Conservation (phyloP, 2,329 filamentous ascomycete species). For the Boeremia exigua region DNA sequence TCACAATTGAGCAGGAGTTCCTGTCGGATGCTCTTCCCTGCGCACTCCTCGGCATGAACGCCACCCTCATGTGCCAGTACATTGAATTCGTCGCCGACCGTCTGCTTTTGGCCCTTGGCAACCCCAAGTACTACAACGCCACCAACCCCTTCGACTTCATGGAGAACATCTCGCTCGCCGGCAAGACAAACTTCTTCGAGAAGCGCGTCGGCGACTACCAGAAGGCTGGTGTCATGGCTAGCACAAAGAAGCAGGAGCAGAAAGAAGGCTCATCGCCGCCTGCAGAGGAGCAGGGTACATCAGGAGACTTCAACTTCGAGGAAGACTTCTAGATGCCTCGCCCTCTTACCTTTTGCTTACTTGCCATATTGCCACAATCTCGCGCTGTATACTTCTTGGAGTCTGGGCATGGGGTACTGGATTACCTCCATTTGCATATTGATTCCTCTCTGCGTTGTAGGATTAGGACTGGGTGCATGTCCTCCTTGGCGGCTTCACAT, state of each 20-base stretch:
- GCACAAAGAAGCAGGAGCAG: constrained; percentile 74
- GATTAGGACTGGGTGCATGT: constrained; percentile 29
- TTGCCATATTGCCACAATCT: constrained; percentile 28
- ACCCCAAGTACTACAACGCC: constrained; percentile 90
- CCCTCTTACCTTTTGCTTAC: constrained; percentile 19
- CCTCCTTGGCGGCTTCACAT: neutral
- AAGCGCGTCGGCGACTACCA: constrained; percentile 99
- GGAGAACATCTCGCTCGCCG: constrained; percentile 98
- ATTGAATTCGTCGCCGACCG: constrained; percentile 99
- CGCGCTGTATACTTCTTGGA: constrained; percentile 33
- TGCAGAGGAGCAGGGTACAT: constrained; percentile 51
- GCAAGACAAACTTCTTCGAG: constrained; percentile 99
- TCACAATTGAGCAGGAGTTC: constrained; percentile 96
- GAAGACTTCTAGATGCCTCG: constrained; percentile 82
- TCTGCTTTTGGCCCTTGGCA: constrained; percentile 89
- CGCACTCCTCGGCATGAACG: constrained; percentile 95
- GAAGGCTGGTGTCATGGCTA: constrained; percentile 98
- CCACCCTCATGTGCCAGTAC: constrained; percentile 98
- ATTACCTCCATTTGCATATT: constrained; percentile 28
- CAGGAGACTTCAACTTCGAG: constrained; percentile 88
- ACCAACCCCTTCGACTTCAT: constrained; percentile 99
- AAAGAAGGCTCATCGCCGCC: constrained; percentile 53
- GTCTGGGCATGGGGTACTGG: constrained; percentile 32
- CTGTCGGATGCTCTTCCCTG: constrained; percentile 92
- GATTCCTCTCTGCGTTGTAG: constrained; percentile 42